Percentiles rank a stretch among this genome's conserved stretches.
Evolutionary conservation across 2,329 filamentous ascomycete genomes (phyloP).

Genomic region (Geosmithia morbida): DNA sequence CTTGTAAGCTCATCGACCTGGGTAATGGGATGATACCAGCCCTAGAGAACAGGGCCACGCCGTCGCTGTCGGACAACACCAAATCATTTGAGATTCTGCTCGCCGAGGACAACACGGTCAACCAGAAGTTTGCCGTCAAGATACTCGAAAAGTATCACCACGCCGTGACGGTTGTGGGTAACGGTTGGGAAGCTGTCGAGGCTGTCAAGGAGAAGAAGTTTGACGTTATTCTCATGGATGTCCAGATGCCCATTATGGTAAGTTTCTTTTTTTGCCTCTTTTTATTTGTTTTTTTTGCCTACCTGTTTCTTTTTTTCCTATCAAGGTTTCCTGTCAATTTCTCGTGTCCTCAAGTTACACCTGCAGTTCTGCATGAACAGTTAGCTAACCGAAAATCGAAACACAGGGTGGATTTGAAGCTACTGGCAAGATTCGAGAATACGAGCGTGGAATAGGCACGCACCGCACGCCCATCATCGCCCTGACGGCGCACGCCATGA

Average conservation of each 20-base stretch:
- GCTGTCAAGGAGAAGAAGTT: slow-evolving; percentile 39
- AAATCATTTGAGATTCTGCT: not conserved
- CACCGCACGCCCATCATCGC: slow-evolving; percentile 64
- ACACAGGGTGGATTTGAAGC: slow-evolving; percentile 83
- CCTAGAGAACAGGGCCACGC: slow-evolving; percentile 82
- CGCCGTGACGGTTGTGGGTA: slow-evolving; percentile 57
- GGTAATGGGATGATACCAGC: slow-evolving; percentile 95
- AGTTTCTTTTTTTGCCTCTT: no score
- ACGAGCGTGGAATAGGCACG: slow-evolving; percentile 53
- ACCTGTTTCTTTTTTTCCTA: no score
- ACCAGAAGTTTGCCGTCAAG: slow-evolving; percentile 63
- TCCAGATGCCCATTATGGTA: slow-evolving; percentile 62
- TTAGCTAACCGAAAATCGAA: no score
- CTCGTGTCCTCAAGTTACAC: no score
- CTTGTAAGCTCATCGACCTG: slow-evolving; percentile 84
- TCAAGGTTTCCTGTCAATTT: no score
- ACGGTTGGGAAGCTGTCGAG: slow-evolving; percentile 64
- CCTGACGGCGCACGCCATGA: slow-evolving; percentile 70
- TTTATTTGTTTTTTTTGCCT: no score
- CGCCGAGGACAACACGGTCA: slow-evolving; percentile 40
- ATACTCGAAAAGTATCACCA: slow-evolving; percentile 64
- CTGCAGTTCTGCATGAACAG: no score
- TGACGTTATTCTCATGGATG: slow-evolving; percentile 67
- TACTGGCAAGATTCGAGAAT: slow-evolving; percentile 91
- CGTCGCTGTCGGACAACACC: slow-evolving; percentile 53